phyloP scores from a whole-genome alignment of 2,329 filamentous ascomycete species.

The Scedosporium minutisporum region DNA sequence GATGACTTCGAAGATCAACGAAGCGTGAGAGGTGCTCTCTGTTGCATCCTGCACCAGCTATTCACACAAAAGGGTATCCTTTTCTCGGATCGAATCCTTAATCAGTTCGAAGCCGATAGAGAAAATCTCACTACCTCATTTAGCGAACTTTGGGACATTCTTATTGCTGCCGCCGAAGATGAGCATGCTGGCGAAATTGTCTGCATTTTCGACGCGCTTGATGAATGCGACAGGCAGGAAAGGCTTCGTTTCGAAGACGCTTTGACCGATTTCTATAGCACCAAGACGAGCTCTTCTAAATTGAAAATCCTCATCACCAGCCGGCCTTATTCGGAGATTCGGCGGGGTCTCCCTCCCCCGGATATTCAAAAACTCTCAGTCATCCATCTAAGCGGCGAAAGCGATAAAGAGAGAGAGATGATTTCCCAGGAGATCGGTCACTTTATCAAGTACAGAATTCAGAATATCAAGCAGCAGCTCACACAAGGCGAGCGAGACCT shows the following conservation, averaged over 20 bases:
- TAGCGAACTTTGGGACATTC: constrained; percentile 20
- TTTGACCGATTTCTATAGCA: not conserved
- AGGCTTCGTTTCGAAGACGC: not conserved
- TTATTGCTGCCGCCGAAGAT: constrained; percentile 12
- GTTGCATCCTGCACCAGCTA: constrained; percentile 27
- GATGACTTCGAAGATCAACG: constrained; percentile 27
- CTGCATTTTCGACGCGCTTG: constrained; percentile 29
- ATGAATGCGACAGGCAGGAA: constrained; percentile 24
- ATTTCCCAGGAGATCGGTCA: constrained; percentile 15
- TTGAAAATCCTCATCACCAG: constrained; percentile 28
- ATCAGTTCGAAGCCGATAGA: constrained; percentile 9
- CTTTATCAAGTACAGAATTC: constrained; percentile 10
- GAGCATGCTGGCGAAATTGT: constrained; percentile 16
- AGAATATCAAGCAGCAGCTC: not conserved
- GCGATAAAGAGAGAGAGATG: constrained; percentile 6
- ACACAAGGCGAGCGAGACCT: constrained; percentile 8
- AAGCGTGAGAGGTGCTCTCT: constrained; percentile 18
- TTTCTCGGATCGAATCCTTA: constrained; percentile 12
- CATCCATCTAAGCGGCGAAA: constrained; percentile 14
- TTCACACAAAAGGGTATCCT: constrained; percentile 17
- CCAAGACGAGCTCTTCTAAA: not conserved
- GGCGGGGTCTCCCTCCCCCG: constrained; percentile 10
- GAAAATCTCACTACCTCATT: constrained; percentile 14
- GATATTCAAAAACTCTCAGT: constrained; percentile 3
- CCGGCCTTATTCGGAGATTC: constrained; percentile 18